A percentile compares a stretch with the other conserved stretches of the same genome.
phyloP scores from a whole-genome alignment of 345 rosid species.

The sweet orange (Citrus sinensis) region DNA sequence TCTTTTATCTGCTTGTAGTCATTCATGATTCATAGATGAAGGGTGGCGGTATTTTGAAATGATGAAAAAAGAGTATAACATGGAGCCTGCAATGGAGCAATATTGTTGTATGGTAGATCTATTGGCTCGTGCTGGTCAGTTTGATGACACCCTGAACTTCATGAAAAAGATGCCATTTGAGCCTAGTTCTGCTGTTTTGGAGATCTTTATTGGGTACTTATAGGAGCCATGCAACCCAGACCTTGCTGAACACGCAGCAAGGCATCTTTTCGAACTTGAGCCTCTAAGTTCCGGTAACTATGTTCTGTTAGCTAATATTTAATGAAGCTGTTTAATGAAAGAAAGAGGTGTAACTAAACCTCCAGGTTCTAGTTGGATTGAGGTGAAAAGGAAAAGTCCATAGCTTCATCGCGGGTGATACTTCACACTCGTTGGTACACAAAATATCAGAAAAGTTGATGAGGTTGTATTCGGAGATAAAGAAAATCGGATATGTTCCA shows the following conservation, averaged over 20 bases:
- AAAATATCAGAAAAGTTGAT: conserved; percentile 13
- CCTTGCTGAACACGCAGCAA: conserved; percentile 30
- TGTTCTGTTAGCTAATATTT: conserved; percentile 31
- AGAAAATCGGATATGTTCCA: conserved; percentile 23
- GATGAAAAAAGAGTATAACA: conserved; percentile 11
- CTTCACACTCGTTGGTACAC: conserved; percentile 10
- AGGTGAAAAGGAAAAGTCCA: conserved; percentile 22
- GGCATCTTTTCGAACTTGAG: conserved; percentile 28
- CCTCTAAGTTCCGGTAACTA: conserved; percentile 33
- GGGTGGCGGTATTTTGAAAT: conserved; percentile 23
- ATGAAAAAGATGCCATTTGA: conserved; percentile 11
- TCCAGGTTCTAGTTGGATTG: conserved; percentile 38
- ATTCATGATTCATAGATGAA: conserved; percentile 27
- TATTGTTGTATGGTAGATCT: conserved; percentile 13
- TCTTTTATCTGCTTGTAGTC: conserved; percentile 26
- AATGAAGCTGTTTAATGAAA: conserved; percentile 7
- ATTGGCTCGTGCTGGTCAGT: conserved; percentile 12
- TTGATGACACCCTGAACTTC: background rate
- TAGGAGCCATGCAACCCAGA: conserved; percentile 29
- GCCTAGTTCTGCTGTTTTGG: conserved; percentile 31
- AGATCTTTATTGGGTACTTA: conserved; percentile 26
- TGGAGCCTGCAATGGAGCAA: conserved; percentile 7
- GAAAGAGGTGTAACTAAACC: conserved; percentile 24
- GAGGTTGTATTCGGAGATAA: conserved; percentile 18
- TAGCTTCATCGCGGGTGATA: conserved; percentile 24